These are phyloP conservation scores for Coniella lustricola DNA, from an alignment of 2,329 filamentous ascomycete genomes.

Conservation along the genomic window DNA sequence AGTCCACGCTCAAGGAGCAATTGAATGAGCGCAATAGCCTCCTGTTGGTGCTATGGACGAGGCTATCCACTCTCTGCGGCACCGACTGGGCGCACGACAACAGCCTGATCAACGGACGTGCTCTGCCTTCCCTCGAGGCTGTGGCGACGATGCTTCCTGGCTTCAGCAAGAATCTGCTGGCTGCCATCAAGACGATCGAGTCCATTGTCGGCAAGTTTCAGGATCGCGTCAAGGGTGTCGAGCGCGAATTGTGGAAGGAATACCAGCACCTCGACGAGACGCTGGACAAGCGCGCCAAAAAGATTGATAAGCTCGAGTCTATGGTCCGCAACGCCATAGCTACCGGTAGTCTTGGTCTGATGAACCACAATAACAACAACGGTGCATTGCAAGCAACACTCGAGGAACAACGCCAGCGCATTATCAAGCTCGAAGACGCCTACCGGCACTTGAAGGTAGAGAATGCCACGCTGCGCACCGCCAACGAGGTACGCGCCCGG, in stretches of 20 bases:
- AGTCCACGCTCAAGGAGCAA: constrained; percentile 78
- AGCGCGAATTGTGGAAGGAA: constrained; percentile 83
- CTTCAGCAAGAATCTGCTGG: constrained; percentile 83
- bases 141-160: constrained; percentile 79
- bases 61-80: constrained; percentile 78
- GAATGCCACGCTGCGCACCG: constrained; percentile 60
- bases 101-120: constrained; percentile 78
- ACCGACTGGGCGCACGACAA: constrained; percentile 88
- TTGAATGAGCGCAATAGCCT: constrained; percentile 83
- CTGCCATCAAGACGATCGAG: constrained; percentile 83
- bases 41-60: constrained; percentile 82
- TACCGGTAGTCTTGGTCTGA: constrained; percentile 34
- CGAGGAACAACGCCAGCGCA: constrained; percentile 37
- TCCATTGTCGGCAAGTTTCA: constrained; percentile 71
- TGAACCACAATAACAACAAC: constrained; percentile 4
- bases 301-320: constrained; percentile 79
- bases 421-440: constrained; percentile 51
- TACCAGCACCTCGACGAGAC: constrained; percentile 80
- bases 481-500: constrained; percentile 50
- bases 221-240: constrained; percentile 72
- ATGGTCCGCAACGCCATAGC: constrained; percentile 62
- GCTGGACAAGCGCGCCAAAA: constrained; percentile 72
- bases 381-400: constrained; percentile 16
- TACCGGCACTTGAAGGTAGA: constrained; percentile 59
- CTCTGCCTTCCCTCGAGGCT: constrained; percentile 74